Percentiles rank a stretch among this genome's conserved stretches.
phyloP scores from a whole-genome alignment of 495 filamentous ascomycete species.

The Elaphomyces granulatus region DNA sequence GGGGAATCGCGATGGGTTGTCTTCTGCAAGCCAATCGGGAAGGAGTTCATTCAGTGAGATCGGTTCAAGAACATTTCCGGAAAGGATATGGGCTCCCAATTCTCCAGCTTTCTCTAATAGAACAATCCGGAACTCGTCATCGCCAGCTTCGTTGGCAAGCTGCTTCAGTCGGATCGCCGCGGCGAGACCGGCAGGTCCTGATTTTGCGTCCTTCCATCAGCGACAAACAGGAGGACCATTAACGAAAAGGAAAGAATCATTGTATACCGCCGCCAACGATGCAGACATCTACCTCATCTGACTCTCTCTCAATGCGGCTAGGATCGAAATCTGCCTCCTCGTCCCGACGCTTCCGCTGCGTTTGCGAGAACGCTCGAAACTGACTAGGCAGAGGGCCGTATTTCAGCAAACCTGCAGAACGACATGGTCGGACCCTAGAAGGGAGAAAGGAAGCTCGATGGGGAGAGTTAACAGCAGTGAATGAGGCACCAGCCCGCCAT shows the following conservation, averaged over 20 bases:
- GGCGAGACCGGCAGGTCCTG: constrained; percentile 77
- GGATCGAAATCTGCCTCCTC: constrained; percentile 58
- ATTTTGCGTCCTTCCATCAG: constrained; percentile 1
- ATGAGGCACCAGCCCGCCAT: constrained; percentile 16
- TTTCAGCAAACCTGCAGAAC: constrained; percentile 14
- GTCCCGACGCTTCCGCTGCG: constrained; percentile 30
- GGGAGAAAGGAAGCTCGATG: constrained; percentile 14
- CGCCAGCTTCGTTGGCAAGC: constrained; percentile 85
- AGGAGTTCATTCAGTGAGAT: constrained; percentile 79
- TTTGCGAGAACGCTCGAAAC: constrained; percentile 35
- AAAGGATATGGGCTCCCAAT: constrained; percentile 87
- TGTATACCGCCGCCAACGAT: constrained; percentile 85
- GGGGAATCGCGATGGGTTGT: constrained; percentile 74
- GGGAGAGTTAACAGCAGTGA: constrained; percentile 13
- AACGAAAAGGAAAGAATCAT: constrained; percentile 3
- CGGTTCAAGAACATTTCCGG: constrained; percentile 89
- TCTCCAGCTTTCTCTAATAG: constrained; percentile 93
- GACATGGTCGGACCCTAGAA: constrained; percentile 11
- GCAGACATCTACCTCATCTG: constrained; percentile 87
- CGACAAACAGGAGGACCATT: constrained; percentile 7
- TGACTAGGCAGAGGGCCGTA: constrained; percentile 11
- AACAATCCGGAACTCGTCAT: constrained; percentile 88
- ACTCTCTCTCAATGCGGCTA: constrained; percentile 62
- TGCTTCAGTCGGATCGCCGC: constrained; percentile 94
- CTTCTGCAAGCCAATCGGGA: constrained; percentile 82